Conservation (phyloP, 495 filamentous ascomycete species). For the Penicillium dipodomyicola region DNA sequence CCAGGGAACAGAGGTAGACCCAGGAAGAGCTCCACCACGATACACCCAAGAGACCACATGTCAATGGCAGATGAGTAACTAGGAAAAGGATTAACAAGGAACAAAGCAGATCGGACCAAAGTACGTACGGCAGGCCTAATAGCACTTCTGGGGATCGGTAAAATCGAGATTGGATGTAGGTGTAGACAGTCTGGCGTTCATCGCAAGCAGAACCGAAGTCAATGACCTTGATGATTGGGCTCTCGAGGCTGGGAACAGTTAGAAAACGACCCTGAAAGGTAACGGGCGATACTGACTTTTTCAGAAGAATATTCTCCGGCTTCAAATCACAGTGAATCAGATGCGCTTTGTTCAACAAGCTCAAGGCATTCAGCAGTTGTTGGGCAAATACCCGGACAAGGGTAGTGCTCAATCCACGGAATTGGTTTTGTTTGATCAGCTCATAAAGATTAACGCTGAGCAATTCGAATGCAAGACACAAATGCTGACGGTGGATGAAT, state of each 20-base stretch:
- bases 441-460: conserved; percentile 98
- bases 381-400: conserved; percentile 98
- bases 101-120: background rate
- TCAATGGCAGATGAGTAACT: conserved; percentile 98
- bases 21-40: conserved; percentile 96
- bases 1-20: conserved; percentile 95
- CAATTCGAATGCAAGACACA: conserved; percentile 96
- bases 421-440: conserved; percentile 99
- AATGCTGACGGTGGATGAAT: conserved; percentile 96
- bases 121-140: conserved; percentile 74
- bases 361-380: conserved; percentile 88
- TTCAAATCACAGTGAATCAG: conserved; percentile 99
- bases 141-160: conserved; percentile 97
- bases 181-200: conserved; percentile 98
- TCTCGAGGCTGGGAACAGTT: conserved; percentile 66
- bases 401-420: conserved; percentile 94
- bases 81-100: conserved; percentile 16
- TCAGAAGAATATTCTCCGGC: conserved; percentile 96
- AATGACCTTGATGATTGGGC: conserved; percentile 99
- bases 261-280: background rate
- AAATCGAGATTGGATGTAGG: conserved; percentile 98
- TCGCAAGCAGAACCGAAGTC: conserved; percentile 99
- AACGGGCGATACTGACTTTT: conserved; percentile 63
- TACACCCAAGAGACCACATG: conserved; percentile 99
- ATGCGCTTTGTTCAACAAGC: conserved; percentile 91